These are phyloP conservation scores for Phytophthora fragariaefolia DNA, from an alignment of 352 stramenopile genomes.

Conservation along the genomic window DNA sequence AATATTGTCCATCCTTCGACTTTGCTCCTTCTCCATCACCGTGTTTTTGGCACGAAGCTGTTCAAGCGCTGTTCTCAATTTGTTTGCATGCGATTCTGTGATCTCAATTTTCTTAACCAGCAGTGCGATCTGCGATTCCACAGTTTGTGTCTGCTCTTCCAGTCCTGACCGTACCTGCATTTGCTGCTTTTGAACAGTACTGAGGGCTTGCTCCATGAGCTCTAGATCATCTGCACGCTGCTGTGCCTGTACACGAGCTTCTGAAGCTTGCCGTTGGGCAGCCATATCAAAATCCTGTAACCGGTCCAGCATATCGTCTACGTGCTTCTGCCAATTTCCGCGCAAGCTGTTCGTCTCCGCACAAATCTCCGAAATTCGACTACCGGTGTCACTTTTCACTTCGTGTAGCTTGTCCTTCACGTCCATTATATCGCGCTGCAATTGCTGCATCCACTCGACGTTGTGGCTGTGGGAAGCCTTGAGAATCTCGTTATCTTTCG, in stretches of 20 bases:
- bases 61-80: conserved; percentile 47
- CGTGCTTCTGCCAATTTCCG: conserved; percentile 74
- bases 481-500: conserved; percentile 87
- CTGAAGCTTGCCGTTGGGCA: conserved; percentile 49
- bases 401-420: conserved; percentile 80
- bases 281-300: conserved; percentile 61
- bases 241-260: conserved; percentile 52
- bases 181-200: conserved; percentile 73
- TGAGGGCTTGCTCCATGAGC: conserved; percentile 78
- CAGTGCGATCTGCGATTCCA: conserved; percentile 45
- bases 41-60: conserved; percentile 57
- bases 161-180: conserved; percentile 53
- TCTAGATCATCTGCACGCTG: conserved; percentile 74
- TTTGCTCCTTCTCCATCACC: conserved; percentile 73
- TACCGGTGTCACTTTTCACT: conserved; percentile 61
- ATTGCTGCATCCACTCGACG: conserved; percentile 87
- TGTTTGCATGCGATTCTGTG: conserved; percentile 50
- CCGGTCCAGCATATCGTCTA: conserved; percentile 66
- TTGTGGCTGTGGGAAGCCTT: conserved; percentile 86
- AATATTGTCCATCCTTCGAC: conserved; percentile 77
- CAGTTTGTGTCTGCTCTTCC: conserved; percentile 58
- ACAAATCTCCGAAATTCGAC: conserved; percentile 60
- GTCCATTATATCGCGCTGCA: conserved; percentile 84
- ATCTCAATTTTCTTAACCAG: conserved; percentile 66
- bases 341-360: conserved; percentile 75